These are phyloP conservation scores for Polytrichum commune DNA, from an alignment of 225 moss, liverwort and hornwort genomes.

Conservation along the genomic window DNA sequence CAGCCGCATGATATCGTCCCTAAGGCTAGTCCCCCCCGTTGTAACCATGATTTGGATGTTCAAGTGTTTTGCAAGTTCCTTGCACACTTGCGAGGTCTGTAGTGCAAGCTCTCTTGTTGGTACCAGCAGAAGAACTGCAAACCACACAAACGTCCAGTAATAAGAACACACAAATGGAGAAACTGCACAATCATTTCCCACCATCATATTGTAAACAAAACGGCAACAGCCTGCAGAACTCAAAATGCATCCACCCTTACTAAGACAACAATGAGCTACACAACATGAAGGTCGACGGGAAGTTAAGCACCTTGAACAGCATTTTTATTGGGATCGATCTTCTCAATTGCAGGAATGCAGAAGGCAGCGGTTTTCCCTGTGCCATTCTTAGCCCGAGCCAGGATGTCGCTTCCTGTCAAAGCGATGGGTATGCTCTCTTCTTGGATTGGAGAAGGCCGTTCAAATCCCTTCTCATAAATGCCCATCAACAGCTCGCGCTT, in stretches of 20 bases:
- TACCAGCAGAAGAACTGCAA: constrained; percentile 9
- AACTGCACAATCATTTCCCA: not conserved
- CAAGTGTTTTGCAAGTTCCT: constrained; percentile 11
- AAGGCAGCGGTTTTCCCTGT: constrained; percentile 20
- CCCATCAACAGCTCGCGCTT: constrained; percentile 14
- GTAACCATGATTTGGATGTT: constrained; percentile 14
- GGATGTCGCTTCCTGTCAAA: constrained; percentile 15
- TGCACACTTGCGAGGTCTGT: constrained; percentile 12
- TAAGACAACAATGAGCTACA: not conserved
- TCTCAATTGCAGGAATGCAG: constrained; percentile 16
- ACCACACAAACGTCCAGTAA: not conserved
- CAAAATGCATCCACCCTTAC: not conserved
- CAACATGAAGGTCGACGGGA: not conserved
- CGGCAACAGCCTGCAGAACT: not conserved
- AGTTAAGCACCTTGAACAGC: constrained; percentile 6
- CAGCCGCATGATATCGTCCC: constrained; percentile 12
- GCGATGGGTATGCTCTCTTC: constrained; percentile 13
- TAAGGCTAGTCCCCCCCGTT: constrained; percentile 12
- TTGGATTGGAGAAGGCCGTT: constrained; percentile 12
- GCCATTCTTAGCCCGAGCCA: constrained; percentile 18
- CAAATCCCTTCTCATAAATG: constrained; percentile 13
- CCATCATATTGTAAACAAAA: not conserved
- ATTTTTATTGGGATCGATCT: constrained; percentile 9
- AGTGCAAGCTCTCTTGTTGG: constrained; percentile 11
- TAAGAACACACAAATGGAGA: not conserved